These are phyloP conservation scores for Podospora fimiseda DNA, from an alignment of 495 filamentous ascomycete species.

Conservation along the genomic window DNA sequence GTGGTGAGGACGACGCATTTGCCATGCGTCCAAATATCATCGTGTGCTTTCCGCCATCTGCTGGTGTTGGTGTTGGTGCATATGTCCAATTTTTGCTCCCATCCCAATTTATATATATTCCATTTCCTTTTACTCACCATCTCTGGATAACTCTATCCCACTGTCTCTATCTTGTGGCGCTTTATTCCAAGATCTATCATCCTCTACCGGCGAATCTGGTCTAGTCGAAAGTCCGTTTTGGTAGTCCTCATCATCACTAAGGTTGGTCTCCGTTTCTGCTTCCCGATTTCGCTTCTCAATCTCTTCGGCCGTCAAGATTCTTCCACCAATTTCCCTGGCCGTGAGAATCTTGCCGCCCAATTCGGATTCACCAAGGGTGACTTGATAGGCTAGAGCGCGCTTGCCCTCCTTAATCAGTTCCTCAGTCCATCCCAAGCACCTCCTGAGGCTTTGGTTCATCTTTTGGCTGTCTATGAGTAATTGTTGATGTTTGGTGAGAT, in stretches of 20 bases:
- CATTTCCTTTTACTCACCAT: slow-evolving; percentile 23
- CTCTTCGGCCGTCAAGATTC: slow-evolving; percentile 44
- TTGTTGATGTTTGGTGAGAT: slow-evolving; percentile 83
- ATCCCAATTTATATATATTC: background rate
- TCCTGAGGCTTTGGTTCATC: slow-evolving; percentile 86
- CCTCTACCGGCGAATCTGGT: slow-evolving; percentile 1
- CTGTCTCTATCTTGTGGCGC: slow-evolving; percentile 47
- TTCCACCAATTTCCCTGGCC: slow-evolving; percentile 34
- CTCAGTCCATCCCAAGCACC: slow-evolving; percentile 82
- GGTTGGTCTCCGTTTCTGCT: slow-evolving; percentile 46
- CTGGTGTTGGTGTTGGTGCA: too few species aligned
- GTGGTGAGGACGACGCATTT: slow-evolving; percentile 17
- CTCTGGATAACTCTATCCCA: slow-evolving; percentile 41
- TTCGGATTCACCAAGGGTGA: slow-evolving; percentile 69
- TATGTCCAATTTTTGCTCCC: too few species aligned
- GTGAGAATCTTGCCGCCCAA: slow-evolving; percentile 74
- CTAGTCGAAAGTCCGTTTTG: slow-evolving; percentile 8
- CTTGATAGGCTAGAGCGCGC: slow-evolving; percentile 75
- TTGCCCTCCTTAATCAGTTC: slow-evolving; percentile 81
- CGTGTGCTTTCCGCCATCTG: too few species aligned
- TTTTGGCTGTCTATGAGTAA: slow-evolving; percentile 82
- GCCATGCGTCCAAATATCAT: background rate
- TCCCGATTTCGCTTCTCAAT: slow-evolving; percentile 37
- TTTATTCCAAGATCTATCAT: slow-evolving; percentile 23
- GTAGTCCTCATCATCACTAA: slow-evolving; percentile 31